Percentiles rank a stretch among this genome's conserved stretches.
These are phyloP conservation scores for Aspergillus diversus DNA, from an alignment of 495 filamentous ascomycete genomes.

Conservation along the genomic window DNA sequence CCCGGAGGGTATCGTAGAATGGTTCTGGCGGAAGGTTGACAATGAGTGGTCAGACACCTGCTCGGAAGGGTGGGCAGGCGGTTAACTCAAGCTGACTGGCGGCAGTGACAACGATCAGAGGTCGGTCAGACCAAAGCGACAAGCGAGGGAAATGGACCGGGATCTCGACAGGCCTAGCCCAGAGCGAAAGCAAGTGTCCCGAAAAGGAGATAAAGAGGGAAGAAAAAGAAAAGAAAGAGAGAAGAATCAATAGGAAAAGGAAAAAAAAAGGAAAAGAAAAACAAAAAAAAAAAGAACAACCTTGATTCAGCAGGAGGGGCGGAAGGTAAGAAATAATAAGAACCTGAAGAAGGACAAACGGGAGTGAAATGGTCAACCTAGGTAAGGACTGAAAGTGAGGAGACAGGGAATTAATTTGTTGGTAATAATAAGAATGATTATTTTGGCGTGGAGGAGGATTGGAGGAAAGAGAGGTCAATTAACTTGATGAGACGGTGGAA, in stretches of 20 bases:
- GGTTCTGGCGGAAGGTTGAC: constrained; percentile 14
- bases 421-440: constrained; percentile 10
- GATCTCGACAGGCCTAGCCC: constrained; percentile 23
- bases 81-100: constrained; percentile 32
- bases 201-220: constrained; percentile 22
- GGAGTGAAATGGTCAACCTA: constrained; percentile 3
- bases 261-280: constrained; percentile 8
- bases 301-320: neutral
- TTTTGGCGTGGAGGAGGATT: constrained; percentile 2
- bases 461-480: constrained; percentile 9
- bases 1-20: constrained; percentile 13
- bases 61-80: constrained; percentile 22
- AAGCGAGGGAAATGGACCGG: constrained; percentile 38
- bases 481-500: constrained; percentile 21
- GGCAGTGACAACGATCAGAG: constrained; percentile 36
- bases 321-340: constrained; percentile 14
- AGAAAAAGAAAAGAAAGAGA: constrained; percentile 13
- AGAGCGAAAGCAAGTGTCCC: constrained; percentile 21
- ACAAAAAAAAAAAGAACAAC: constrained; percentile 10
- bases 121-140: constrained; percentile 33
- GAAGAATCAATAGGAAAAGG: constrained; percentile 11
- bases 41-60: constrained; percentile 22
- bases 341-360: constrained; percentile 6
- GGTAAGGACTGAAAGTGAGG: constrained; percentile 2
- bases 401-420: constrained; percentile 13